A percentile compares a stretch with the other conserved stretches of the same genome.
phyloP scores from a whole-genome alignment of 2,329 filamentous ascomycete genomes.

The Ceratocystis smalleyi region DNA sequence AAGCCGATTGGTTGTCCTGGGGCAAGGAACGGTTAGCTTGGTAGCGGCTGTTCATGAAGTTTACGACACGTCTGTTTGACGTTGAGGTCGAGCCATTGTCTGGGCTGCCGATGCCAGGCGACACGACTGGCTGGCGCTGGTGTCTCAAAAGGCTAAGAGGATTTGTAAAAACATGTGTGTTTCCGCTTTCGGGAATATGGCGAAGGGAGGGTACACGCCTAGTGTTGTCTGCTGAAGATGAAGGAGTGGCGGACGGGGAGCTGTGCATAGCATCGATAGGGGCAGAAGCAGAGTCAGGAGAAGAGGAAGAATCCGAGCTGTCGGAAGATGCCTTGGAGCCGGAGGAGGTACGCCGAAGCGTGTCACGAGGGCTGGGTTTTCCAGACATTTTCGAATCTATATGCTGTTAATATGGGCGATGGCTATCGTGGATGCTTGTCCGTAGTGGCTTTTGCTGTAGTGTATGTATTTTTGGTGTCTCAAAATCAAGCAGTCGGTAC shows the following conservation, averaged over 20 bases:
- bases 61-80: background rate
- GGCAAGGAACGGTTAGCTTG: background rate
- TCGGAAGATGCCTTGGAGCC: constrained; percentile 2
- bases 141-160: constrained; percentile 6
- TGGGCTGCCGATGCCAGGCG: background rate
- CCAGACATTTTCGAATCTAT: constrained; percentile 3
- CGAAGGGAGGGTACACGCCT: constrained; percentile 12
- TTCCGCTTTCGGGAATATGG: constrained; percentile 7
- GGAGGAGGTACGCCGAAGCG: constrained; percentile 11
- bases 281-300: background rate
- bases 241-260: background rate
- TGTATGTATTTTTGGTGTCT: background rate
- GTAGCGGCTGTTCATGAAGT: constrained; percentile 8
- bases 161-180: background rate
- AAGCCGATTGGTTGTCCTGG: background rate
- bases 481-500: background rate
- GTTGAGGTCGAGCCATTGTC: background rate
- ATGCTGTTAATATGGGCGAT: background rate
- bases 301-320: background rate
- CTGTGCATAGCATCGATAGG: background rate
- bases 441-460: too few species aligned
- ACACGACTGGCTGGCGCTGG: constrained; percentile 6
- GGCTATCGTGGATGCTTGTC: background rate
- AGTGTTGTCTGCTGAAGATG: background rate
- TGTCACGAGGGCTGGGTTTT: constrained; percentile 13